Evolutionary conservation across 495 filamentous ascomycete genomes (phyloP).

Genomic region (Podospora comata): DNA sequence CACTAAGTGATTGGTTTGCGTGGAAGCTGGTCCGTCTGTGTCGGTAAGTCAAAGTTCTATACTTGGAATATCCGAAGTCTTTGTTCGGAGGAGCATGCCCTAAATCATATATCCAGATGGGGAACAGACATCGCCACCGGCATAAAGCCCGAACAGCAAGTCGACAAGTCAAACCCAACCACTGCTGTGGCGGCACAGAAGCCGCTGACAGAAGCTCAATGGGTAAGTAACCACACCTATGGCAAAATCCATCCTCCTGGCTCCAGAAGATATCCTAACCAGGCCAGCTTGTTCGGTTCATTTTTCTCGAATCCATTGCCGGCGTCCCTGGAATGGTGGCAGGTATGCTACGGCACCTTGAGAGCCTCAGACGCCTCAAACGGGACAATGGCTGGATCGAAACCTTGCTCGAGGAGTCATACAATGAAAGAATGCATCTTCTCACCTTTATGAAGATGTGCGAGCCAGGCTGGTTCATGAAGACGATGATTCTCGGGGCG

Average conservation of each 20-base stretch:
- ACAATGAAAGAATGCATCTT: slow-evolving; percentile 96
- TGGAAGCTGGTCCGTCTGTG: slow-evolving; percentile 43
- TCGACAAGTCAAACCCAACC: slow-evolving; percentile 46
- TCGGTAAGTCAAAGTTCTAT: slow-evolving; percentile 23
- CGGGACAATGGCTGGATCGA: slow-evolving; percentile 98
- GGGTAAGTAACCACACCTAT: slow-evolving; percentile 30
- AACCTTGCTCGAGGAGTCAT: slow-evolving; percentile 87
- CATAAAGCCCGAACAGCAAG: slow-evolving; percentile 41
- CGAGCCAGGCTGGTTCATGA: slow-evolving; percentile 89
- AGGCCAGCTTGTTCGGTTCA: slow-evolving; percentile 64
- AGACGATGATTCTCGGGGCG: slow-evolving; percentile 76
- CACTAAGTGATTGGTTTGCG: slow-evolving; percentile 43
- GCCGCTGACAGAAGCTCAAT: slow-evolving; percentile 48
- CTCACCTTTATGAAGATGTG: slow-evolving; percentile 92
- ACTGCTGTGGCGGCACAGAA: slow-evolving; percentile 42
- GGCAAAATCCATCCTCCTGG: neutral
- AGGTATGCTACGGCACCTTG: slow-evolving; percentile 86
- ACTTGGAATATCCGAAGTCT: neutral
- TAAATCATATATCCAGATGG: slow-evolving; percentile 33
- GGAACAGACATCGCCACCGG: slow-evolving; percentile 48
- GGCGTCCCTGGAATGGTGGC: slow-evolving; percentile 97
- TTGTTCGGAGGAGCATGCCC: neutral
- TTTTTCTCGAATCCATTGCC: slow-evolving; percentile 93
- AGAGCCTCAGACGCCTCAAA: slow-evolving; percentile 77
- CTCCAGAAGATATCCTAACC: slow-evolving; percentile 12